Base-by-base conservation (phyloP, 2,329 filamentous ascomycete species). In the Rhinocladiella mackenziei region DNA sequence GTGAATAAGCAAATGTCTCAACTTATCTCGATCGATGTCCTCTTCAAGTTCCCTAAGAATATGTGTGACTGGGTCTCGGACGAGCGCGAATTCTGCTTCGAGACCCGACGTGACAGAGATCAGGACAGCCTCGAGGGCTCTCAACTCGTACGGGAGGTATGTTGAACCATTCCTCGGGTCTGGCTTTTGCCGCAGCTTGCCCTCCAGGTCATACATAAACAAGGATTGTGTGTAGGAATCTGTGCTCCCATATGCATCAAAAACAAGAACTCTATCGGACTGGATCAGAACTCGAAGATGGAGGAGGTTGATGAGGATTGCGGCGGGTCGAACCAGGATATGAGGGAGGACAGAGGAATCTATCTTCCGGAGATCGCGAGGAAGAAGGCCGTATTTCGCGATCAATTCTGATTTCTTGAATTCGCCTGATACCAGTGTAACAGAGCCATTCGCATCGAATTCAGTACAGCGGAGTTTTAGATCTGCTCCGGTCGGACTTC, bases 341-440 rank as follows among this genome's bases (percentile, higher is more conserved):
- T 96, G 89, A 6, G 92, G 92, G 15, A 98, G 78, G 49, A 94
- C 86, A 46, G 88, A 95, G 10, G 89, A 96, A 65, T 98, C 92
- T 60, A 98, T 96, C 69, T 98, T 98, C 58, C 92, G 86, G 44
- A 98, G 74, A 71, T 98, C 92, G 50, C 92, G 89, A 43, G 92
- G 91, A 36, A 96, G 77, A n/a, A 55, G 19, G 60, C 65, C 39
- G 66, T 89, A 86, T 76, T 92, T 96, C 40, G 89, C 89, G 65
- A 96, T 97, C 34, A 98, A 74, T 69, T 98, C 92, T 59, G 82
- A 92, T 75, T 98, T 98, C 70, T 92, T 94, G 67, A 96, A 97
- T 65, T 97, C 92, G 47, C 89, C 88, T 62, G 94, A 94, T 14
- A 94, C 85, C 45, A 97, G 73, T 14, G 91, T 94, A 18, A 96